phyloP scores from a whole-genome alignment of 2,329 filamentous ascomycete genomes.

The Aurifilum marmelostoma region DNA sequence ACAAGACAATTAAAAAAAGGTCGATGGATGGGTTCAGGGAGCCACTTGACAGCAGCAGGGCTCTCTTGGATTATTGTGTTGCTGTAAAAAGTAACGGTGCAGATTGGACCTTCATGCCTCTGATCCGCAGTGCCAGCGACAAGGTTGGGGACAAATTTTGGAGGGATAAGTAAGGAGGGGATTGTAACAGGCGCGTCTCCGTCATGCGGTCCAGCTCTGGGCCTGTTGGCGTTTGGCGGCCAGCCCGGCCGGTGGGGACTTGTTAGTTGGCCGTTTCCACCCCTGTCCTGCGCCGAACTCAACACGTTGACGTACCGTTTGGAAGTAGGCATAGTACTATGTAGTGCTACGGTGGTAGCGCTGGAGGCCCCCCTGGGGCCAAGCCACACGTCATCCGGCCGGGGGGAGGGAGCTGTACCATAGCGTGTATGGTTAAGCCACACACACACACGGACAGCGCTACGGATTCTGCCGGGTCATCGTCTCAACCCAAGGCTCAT shows the following conservation, averaged over 20 bases:
- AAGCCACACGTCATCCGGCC: conserved; percentile 22
- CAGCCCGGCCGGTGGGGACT: conserved; percentile 10
- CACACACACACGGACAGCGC: conserved; percentile 15
- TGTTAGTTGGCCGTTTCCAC: conserved; percentile 9
- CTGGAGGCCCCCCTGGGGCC: not conserved
- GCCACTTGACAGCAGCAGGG: conserved; percentile 5
- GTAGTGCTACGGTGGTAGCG: not conserved
- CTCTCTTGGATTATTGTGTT: not conserved
- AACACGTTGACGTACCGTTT: not conserved
- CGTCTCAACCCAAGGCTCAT: conserved; percentile 13
- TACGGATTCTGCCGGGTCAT: conserved; percentile 20
- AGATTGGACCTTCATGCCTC: conserved; percentile 23
- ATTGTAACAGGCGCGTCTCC: conserved; percentile 11
- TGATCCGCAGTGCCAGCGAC: conserved; percentile 6
- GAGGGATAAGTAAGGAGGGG: conserved; percentile 1
- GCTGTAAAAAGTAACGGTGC: not conserved
- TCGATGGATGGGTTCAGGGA: not conserved
- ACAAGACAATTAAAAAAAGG: conserved; percentile 1
- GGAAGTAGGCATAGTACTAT: too few species aligned
- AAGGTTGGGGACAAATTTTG: conserved; percentile 23
- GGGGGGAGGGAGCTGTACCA: conserved; percentile 12
- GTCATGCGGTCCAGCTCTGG: conserved; percentile 17
- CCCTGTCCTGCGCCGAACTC: not conserved
- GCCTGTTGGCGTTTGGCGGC: conserved; percentile 17
- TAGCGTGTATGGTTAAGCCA: conserved; percentile 11